Evolutionary conservation across 179 eudicot genomes (phyloP).

Genomic region (Actinidia chinensis): DNA sequence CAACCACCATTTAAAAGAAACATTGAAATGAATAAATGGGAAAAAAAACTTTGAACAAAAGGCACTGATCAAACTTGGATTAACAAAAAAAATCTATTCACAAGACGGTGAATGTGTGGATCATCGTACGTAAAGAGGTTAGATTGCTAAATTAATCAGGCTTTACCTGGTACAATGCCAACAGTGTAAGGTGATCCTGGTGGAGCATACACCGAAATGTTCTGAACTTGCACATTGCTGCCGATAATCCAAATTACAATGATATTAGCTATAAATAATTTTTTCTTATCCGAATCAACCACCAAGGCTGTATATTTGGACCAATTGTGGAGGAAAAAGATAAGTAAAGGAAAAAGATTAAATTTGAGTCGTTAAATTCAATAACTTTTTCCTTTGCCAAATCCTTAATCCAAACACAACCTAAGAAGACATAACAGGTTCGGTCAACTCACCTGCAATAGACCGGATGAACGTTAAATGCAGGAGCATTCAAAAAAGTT

Average conservation of each 20-base stretch:
- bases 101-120: not conserved
- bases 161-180: conserved; percentile 73
- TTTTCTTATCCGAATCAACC: too few relatives aligned
- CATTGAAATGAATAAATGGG: not conserved
- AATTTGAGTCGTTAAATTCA: too few relatives aligned
- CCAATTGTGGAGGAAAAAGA: too few relatives aligned
- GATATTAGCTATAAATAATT: not conserved
- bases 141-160: too few relatives aligned
- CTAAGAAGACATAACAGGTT: not conserved
- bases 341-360: too few relatives aligned
- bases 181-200: conserved; percentile 67
- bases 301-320: too few relatives aligned
- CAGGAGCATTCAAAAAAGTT: conserved; percentile 64
- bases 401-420: not conserved
- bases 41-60: not conserved
- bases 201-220: conserved; percentile 62
- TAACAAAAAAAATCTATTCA: not conserved
- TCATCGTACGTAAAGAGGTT: not conserved
- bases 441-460: conserved; percentile 55
- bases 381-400: not conserved
- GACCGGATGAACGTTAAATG: conserved; percentile 60
- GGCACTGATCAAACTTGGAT: not conserved
- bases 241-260: conserved; percentile 17
- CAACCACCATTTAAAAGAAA: not conserved
- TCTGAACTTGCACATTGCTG: conserved; percentile 74